These are phyloP conservation scores for Ophiostoma sp. DNA, from an alignment of 2,329 filamentous ascomycete genomes.

Conservation along the genomic window DNA sequence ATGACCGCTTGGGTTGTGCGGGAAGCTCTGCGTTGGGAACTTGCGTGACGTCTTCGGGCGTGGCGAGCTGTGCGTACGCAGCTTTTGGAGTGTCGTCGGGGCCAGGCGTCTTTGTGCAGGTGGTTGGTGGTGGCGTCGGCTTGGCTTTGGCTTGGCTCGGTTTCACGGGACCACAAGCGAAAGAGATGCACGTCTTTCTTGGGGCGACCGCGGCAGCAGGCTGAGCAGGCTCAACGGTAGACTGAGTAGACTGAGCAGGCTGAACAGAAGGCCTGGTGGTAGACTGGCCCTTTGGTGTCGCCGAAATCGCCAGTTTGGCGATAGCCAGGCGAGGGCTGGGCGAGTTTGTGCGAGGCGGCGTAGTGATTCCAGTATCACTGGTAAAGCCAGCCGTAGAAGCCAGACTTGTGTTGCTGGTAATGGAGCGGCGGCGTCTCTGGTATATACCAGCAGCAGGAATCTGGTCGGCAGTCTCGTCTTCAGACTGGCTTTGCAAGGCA, in stretches of 20 bases:
- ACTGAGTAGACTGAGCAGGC: slow-evolving; percentile 43
- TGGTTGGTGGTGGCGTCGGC: slow-evolving; percentile 32
- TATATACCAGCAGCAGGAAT: slow-evolving; percentile 32
- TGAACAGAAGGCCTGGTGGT: slow-evolving; percentile 30
- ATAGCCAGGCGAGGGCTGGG: slow-evolving; percentile 75
- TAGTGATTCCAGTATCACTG: slow-evolving; percentile 89
- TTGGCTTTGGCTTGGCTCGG: slow-evolving; percentile 36
- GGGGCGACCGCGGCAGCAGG: slow-evolving; percentile 36
- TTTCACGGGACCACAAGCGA: slow-evolving; percentile 68
- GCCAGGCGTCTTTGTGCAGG: slow-evolving; percentile 20
- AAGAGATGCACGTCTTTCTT: slow-evolving; percentile 86
- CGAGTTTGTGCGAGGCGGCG: slow-evolving; percentile 78
- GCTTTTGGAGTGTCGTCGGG: slow-evolving; percentile 20
- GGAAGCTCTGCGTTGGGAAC: slow-evolving; percentile 32
- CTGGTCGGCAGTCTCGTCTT: slow-evolving; percentile 45
- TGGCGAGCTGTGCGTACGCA: slow-evolving; percentile 18
- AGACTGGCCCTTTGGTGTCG: slow-evolving; percentile 2
- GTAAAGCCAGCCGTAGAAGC: slow-evolving; percentile 85
- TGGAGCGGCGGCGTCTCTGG: slow-evolving; percentile 51
- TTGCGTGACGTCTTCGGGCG: slow-evolving; percentile 35
- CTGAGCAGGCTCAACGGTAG: background rate
- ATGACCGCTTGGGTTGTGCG: slow-evolving; percentile 47
- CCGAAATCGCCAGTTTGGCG: background rate
- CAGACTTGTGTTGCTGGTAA: slow-evolving; percentile 72
- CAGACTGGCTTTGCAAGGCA: slow-evolving; percentile 65